These are phyloP conservation scores for Protomyces inouyei DNA, from an alignment of 1,139 yeast species.

Conservation along the genomic window DNA sequence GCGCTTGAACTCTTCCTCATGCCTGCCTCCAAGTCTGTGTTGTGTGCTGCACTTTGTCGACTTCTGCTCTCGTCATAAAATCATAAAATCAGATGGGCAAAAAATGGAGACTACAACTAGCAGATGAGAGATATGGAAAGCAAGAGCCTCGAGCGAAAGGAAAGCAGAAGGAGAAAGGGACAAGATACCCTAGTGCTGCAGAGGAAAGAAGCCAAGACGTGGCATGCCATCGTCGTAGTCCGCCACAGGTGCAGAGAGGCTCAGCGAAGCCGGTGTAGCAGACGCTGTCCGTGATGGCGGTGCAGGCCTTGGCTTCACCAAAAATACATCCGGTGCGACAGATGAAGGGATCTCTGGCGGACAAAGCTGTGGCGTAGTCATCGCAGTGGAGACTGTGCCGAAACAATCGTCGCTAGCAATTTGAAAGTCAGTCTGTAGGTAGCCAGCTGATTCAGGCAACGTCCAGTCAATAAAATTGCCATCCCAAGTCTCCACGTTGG, in stretches of 20 bases:
- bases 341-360: background rate
- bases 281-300: background rate
- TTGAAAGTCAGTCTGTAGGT: constrained; percentile 19
- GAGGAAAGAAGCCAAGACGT: constrained; percentile 17
- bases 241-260: background rate
- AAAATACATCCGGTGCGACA: background rate
- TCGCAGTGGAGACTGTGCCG: background rate
- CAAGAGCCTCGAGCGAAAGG: no score
- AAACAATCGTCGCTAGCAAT: constrained; percentile 12
- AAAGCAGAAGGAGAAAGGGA: background rate
- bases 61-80: background rate
- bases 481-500: constrained; percentile 6
- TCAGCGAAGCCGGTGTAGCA: background rate
- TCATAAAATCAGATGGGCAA: background rate
- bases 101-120: no score
- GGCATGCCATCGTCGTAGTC: constrained; percentile 23
- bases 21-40: background rate
- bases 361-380: constrained; percentile 4
- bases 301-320: background rate
- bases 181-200: background rate
- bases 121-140: no score
- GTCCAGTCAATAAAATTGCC: constrained; percentile 20
- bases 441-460: constrained; percentile 21
- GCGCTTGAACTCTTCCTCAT: background rate
- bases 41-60: background rate